Conservation (phyloP, 1,284 basidiomycete species). For the Chalciporus sp. region DNA sequence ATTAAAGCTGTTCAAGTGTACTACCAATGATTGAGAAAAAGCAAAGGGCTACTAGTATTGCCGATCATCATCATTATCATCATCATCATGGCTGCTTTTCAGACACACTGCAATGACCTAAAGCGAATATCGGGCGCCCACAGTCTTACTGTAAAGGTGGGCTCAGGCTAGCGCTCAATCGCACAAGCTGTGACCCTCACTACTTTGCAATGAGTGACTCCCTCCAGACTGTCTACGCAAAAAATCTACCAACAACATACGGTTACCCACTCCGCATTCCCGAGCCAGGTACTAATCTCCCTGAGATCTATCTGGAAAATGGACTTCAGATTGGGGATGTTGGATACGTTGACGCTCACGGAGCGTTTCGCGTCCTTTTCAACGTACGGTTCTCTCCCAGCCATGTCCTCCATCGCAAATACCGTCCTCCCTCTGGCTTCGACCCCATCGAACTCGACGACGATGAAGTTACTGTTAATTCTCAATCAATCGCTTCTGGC, state of each 20-base stretch:
- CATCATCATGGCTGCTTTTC: too few species aligned
- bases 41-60: too few species aligned
- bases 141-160: too few species aligned
- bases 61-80: too few species aligned
- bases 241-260: too few species aligned
- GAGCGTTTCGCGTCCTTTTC: slow-evolving; percentile 5
- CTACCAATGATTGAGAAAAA: too few species aligned
- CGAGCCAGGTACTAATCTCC: neutral
- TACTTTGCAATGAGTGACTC: neutral
- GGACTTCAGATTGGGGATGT: slow-evolving; percentile 17
- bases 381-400: neutral
- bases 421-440: neutral
- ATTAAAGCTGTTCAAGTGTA: neutral
- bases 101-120: too few species aligned
- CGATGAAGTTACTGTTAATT: too few species aligned
- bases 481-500: too few species aligned
- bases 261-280: slow-evolving; percentile 13
- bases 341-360: neutral
- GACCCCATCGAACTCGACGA: neutral
- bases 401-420: neutral
- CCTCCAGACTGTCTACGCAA: neutral
- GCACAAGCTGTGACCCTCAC: too few species aligned
- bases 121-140: too few species aligned
- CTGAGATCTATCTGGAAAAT: neutral
- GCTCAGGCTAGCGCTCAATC: too few species aligned